phyloP scores from a whole-genome alignment of 441 rosid species.

The Erodium texanum region DNA sequence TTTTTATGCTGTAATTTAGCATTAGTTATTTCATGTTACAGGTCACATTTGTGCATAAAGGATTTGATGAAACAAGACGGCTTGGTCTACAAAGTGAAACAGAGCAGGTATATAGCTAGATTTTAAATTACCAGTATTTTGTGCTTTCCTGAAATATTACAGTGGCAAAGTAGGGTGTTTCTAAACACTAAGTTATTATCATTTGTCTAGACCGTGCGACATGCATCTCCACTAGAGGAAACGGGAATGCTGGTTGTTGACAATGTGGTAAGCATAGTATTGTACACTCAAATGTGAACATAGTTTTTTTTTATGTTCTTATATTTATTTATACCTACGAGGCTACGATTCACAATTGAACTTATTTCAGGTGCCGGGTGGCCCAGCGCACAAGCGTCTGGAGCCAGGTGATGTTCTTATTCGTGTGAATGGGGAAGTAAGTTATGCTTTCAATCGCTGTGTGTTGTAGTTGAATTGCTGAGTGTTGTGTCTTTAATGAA shows the following conservation, averaged over 20 bases:
- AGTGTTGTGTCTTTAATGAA: not conserved
- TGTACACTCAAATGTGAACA: not conserved
- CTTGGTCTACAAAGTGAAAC: constrained; percentile 83
- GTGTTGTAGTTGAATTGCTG: not conserved
- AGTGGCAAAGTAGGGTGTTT: constrained; percentile 13
- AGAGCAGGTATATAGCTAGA: constrained; percentile 56
- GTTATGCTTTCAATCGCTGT: constrained; percentile 18
- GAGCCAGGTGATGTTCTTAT: constrained; percentile 97
- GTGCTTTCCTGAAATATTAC: not conserved
- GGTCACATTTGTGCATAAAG: constrained; percentile 85
- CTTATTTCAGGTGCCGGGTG: constrained; percentile 73
- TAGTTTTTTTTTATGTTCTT: not conserved
- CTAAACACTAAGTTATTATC: constrained; percentile 18
- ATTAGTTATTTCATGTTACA: constrained; percentile 17
- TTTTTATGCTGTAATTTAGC: constrained; percentile 1
- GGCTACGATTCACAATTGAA: not conserved
- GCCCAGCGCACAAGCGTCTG: constrained; percentile 71
- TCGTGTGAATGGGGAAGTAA: constrained; percentile 73
- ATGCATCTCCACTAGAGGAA: constrained; percentile 65
- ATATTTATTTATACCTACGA: not conserved
- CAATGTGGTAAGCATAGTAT: constrained; percentile 50
- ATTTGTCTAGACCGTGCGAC: constrained; percentile 59
- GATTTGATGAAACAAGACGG: constrained; percentile 88
- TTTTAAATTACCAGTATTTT: constrained; percentile 3
- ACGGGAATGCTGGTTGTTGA: constrained; percentile 95